Evolutionary conservation across 352 stramenopile species (phyloP).

Genomic region (Phytophthora hybrid): DNA sequence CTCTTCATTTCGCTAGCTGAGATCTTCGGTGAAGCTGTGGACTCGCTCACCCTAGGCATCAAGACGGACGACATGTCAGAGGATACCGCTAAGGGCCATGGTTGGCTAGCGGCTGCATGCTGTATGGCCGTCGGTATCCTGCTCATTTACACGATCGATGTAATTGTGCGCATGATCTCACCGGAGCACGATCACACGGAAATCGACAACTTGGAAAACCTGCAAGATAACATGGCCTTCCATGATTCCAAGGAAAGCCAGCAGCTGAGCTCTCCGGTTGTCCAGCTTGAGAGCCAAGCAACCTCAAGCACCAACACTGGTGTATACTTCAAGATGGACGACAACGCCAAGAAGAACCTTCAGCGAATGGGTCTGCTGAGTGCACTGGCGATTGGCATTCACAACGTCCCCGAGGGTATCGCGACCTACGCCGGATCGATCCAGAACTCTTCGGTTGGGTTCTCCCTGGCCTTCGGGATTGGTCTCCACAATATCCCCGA

Average conservation of each 20-base stretch:
- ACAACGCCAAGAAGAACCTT: slow-evolving; percentile 52
- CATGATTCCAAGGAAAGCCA: slow-evolving; percentile 31
- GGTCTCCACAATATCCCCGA: slow-evolving; percentile 98
- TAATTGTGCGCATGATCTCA: slow-evolving; percentile 42
- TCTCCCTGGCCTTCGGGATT: slow-evolving; percentile 93
- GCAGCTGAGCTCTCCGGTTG: slow-evolving; percentile 1
- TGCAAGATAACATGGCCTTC: slow-evolving; percentile 34
- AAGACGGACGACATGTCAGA: slow-evolving; percentile 44
- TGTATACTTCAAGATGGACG: slow-evolving; percentile 44
- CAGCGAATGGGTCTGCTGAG: slow-evolving; percentile 91
- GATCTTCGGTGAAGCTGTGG: slow-evolving; percentile 54
- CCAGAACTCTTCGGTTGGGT: slow-evolving; percentile 87
- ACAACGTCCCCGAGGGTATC: slow-evolving; percentile 98
- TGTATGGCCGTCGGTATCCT: slow-evolving; percentile 86
- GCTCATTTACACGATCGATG: slow-evolving; percentile 53
- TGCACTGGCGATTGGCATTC: slow-evolving; percentile 93
- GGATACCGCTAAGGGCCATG: slow-evolving; percentile 44
- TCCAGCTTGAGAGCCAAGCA: slow-evolving; percentile 40
- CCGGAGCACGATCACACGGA: slow-evolving; percentile 37
- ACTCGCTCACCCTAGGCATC: slow-evolving; percentile 36
- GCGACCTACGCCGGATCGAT: slow-evolving; percentile 94
- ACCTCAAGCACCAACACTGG: slow-evolving; percentile 29
- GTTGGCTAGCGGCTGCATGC: slow-evolving; percentile 77
- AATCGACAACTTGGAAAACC: slow-evolving; percentile 38
- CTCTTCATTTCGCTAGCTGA: slow-evolving; percentile 74